A percentile compares a stretch with the other conserved stretches of the same genome.
Evolutionary conservation across 805 yeast genomes (phyloP).

Genomic region (Candida sithepensis): DNA sequence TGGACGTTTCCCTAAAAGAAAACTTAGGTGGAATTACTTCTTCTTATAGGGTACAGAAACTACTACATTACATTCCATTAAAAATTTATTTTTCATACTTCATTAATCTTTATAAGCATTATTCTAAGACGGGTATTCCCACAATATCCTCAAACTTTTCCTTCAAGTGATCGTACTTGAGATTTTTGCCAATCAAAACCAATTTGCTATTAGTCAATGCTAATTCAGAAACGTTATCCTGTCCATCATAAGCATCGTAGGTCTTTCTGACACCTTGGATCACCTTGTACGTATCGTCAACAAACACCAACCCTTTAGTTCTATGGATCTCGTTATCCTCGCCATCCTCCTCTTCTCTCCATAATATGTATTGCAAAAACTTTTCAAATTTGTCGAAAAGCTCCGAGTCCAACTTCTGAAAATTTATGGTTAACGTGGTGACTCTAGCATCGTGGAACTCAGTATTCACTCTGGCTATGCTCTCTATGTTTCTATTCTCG

Average conservation of each 20-base stretch:
- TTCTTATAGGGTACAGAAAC: too few relatives aligned
- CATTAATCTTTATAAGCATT: not conserved
- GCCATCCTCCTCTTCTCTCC: constrained; percentile 55
- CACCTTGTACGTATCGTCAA: constrained; percentile 44
- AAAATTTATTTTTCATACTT: too few relatives aligned
- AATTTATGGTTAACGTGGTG: constrained; percentile 49
- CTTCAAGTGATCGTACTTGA: constrained; percentile 10
- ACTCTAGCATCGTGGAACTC: constrained; percentile 49
- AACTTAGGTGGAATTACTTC: too few relatives aligned
- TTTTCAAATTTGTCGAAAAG: constrained; percentile 46
- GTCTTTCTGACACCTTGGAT: constrained; percentile 93
- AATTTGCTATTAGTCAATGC: constrained; percentile 17
- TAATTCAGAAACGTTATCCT: constrained; percentile 11
- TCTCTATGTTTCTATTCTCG: constrained; percentile 37
- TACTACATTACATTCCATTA: too few relatives aligned
- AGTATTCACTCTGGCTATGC: constrained; percentile 16
- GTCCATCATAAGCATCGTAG: constrained; percentile 64
- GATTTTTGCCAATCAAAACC: constrained; percentile 31
- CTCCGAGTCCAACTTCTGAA: constrained; percentile 35
- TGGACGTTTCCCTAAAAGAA: too few relatives aligned
- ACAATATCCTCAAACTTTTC: constrained; percentile 5
- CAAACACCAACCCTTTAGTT: constrained; percentile 69
- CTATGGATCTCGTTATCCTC: constrained; percentile 61
- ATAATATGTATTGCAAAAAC: constrained; percentile 67
- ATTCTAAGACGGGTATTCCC: constrained; percentile 5